Evolutionary conservation across 1,284 basidiomycete species (phyloP), one percentile per base, ranked within the genome.

Genomic region (Porogramme epimiltina): DNA sequence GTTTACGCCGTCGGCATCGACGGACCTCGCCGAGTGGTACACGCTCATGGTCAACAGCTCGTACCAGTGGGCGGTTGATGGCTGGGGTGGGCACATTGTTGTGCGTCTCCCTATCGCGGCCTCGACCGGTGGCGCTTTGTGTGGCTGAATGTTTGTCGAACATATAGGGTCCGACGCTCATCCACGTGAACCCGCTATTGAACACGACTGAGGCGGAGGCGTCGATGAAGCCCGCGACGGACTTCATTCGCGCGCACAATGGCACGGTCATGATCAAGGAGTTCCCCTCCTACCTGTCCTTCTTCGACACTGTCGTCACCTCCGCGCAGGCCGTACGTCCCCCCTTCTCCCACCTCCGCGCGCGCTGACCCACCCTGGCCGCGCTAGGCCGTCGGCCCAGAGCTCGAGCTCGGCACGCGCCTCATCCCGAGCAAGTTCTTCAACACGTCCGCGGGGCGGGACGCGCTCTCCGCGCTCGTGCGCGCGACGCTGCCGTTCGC

Each of bases 21-120:
- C 22, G 15, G 59, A 56, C 33, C 42, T 61, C 24, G 49, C 50
- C 1, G 51, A 54, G 2, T 66, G 64, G 56, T 66, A 62, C 48
- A 40, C 45, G 13, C 63, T 76, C 15, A 55, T 74, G 28, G 61
- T 71, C 10, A 70, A 74, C 31, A 68, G 73, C 57, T 61, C 70
- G 1, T 57, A 70, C n/a, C 59, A 62, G 49, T 78, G 75, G 76
- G 73, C 72, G 8, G 60, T 73, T 20, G 72, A 79, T 53, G 81
- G 80, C 19, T 82, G 80, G 80, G 80, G 81, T 37, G 79, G 78
- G 4, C 73, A 75, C 49, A 70, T 74, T 4, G 69, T 60, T 26
- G 68, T 73, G 24, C 53, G 70, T 47, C 16, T 24, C 8, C 2
- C 23, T 20, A 37, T 37, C 6, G n/a, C 11, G 16, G 23, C n/a